Percentiles rank a stretch among this genome's conserved stretches.
Evolutionary conservation across 1,284 basidiomycete genomes (phyloP).

Genomic region (Boletus semigastroideus): DNA sequence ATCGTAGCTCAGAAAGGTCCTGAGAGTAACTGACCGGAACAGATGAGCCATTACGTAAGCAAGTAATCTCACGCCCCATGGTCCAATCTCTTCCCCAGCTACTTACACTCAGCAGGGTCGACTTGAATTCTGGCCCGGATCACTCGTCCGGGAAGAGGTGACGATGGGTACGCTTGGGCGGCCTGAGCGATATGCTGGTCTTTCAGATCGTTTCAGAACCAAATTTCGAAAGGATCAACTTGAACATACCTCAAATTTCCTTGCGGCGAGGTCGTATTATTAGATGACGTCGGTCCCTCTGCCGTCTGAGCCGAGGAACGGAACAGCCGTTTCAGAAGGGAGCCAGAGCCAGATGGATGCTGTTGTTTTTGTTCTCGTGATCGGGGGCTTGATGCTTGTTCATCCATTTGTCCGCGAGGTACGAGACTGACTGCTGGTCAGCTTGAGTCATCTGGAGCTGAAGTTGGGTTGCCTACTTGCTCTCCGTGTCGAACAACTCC

Average conservation of each 20-base stretch:
- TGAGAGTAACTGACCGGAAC: too few species aligned
- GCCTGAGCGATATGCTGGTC: not conserved
- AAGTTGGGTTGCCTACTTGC: not conserved
- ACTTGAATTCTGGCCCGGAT: too few species aligned
- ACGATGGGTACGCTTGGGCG: too few species aligned
- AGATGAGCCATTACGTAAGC: too few species aligned
- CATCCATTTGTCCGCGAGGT: not conserved
- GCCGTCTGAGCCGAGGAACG: not conserved
- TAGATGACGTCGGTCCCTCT: not conserved
- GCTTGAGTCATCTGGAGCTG: not conserved
- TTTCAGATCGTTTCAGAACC: not conserved
- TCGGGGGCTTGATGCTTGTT: not conserved
- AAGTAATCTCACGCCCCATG: too few species aligned
- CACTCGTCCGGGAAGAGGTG: too few species aligned
- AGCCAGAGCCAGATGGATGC: not conserved
- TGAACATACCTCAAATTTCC: conserved; percentile 2
- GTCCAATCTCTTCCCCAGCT: too few species aligned
- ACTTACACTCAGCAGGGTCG: too few species aligned
- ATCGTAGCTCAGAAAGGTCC: too few species aligned
- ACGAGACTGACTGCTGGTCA: not conserved
- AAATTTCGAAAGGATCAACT: not conserved
- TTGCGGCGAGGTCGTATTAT: not conserved
- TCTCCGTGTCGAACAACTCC: not conserved
- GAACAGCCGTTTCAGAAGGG: not conserved
- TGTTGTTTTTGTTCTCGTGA: not conserved